These are phyloP conservation scores for Plasmodium cynomolgi DNA, from an alignment of 169 alveolate species.

Conservation along the genomic window DNA sequence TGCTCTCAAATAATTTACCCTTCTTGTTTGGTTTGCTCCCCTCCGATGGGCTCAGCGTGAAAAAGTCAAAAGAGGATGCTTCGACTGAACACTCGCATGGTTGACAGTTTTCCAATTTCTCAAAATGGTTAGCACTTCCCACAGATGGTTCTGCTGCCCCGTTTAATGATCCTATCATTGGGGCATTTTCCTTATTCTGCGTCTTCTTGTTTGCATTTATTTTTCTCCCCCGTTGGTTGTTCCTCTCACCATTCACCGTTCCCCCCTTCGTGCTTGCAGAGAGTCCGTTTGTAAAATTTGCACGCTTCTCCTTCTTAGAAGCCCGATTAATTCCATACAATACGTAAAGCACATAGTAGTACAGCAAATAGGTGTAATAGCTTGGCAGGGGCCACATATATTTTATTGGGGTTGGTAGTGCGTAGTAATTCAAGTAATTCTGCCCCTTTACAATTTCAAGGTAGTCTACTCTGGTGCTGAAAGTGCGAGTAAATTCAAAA, in stretches of 20 bases:
- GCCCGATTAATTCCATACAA: conserved; percentile 17
- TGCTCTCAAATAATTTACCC: conserved; percentile 16
- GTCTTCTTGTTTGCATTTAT: background rate
- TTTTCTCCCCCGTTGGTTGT: background rate
- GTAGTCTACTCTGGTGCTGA: conserved; percentile 13
- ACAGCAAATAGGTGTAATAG: conserved; percentile 50
- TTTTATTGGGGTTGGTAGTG: conserved; percentile 62
- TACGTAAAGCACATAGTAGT: conserved; percentile 18
- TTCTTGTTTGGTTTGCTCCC: background rate
- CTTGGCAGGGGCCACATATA: conserved; percentile 56
- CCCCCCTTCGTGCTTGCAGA: background rate
- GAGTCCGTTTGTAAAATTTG: background rate
- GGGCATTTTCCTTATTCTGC: background rate
- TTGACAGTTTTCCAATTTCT: background rate
- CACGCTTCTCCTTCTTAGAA: background rate
- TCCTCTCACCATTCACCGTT: background rate
- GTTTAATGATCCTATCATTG: background rate
- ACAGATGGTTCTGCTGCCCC: background rate
- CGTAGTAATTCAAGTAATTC: conserved; percentile 22
- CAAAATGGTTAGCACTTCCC: background rate
- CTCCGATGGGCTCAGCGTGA: background rate
- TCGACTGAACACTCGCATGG: background rate
- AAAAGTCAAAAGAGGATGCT: conserved; percentile 12
- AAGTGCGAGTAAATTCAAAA: conserved; percentile 29
- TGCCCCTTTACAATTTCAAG: conserved; percentile 24